Evolutionary conservation across 768 basidiomycete species (phyloP).

Genomic region (Russula brevipes): DNA sequence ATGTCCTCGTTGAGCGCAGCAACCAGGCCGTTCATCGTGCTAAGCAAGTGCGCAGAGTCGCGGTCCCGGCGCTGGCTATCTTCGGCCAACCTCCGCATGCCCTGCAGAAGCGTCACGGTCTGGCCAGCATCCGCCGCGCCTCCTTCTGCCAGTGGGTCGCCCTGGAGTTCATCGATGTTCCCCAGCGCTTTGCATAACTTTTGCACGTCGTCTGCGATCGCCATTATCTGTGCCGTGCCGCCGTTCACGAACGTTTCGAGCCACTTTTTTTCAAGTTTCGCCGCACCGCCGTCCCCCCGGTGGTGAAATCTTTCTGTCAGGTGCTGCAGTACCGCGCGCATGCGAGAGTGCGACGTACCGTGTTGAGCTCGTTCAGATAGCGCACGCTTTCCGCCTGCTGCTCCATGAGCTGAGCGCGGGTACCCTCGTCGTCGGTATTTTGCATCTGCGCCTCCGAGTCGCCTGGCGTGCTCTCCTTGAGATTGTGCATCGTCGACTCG

Average conservation of each 20-base stretch:
- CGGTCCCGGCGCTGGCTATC: constrained; percentile 33
- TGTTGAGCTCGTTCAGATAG: constrained; percentile 74
- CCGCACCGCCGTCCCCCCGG: neutral
- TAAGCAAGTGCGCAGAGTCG: constrained; percentile 32
- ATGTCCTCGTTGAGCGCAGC: constrained; percentile 41
- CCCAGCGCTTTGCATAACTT: constrained; percentile 55
- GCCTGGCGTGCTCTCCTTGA: neutral
- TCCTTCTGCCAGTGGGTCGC: neutral
- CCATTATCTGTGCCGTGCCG: constrained; percentile 66
- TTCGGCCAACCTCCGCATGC: constrained; percentile 36
- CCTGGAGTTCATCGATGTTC: constrained; percentile 25
- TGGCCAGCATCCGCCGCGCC: constrained; percentile 25
- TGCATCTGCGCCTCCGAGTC: constrained; percentile 39
- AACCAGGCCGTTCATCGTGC: constrained; percentile 36
- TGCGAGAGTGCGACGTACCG: constrained; percentile 37
- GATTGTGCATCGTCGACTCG: neutral
- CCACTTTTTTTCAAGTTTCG: constrained; percentile 47
- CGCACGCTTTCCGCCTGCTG: constrained; percentile 72
- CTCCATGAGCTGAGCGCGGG: constrained; percentile 46
- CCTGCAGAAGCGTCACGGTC: constrained; percentile 28
- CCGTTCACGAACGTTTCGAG: constrained; percentile 77
- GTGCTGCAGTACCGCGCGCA: no score
- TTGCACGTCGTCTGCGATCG: constrained; percentile 54
- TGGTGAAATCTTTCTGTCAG: no score
- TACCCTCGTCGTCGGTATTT: constrained; percentile 44